Percentiles rank a stretch among this genome's conserved stretches.
Conservation (phyloP, 148 eudicot species). For the Rhododendron williamsianum region DNA sequence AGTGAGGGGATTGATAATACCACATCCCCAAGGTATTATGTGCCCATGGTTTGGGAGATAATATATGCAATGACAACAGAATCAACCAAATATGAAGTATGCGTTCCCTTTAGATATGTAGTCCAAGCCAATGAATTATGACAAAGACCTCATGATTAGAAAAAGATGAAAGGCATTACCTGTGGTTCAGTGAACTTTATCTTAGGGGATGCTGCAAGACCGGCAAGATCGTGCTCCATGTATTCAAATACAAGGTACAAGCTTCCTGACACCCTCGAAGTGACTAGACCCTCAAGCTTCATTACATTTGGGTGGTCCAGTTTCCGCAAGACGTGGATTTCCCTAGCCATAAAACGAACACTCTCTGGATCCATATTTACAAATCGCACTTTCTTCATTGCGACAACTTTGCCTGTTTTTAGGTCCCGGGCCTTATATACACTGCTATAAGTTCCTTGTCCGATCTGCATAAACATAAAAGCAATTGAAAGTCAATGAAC, state of each 20-base stretch:
- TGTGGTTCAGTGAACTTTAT: constrained; percentile 69
- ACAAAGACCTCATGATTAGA: background rate
- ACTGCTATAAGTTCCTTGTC: constrained; percentile 92
- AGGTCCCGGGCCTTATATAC: constrained; percentile 86
- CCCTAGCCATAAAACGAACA: constrained; percentile 95
- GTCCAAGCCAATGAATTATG: background rate
- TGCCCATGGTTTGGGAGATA: background rate
- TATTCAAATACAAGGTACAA: constrained; percentile 90
- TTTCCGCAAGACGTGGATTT: constrained; percentile 64
- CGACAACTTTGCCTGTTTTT: constrained; percentile 65
- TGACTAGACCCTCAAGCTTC: constrained; percentile 75
- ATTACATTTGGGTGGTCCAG: constrained; percentile 85
- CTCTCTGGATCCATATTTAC: constrained; percentile 91
- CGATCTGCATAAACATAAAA: constrained; percentile 49
- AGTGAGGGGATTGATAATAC: background rate
- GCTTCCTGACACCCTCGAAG: constrained; percentile 73
- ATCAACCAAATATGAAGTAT: background rate
- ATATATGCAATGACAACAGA: background rate
- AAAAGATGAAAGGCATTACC: constrained; percentile 32
- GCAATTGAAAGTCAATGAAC: background rate
- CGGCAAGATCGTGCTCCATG: constrained; percentile 90
- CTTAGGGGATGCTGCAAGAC: constrained; percentile 59
- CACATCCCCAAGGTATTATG: background rate
- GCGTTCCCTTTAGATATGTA: background rate
- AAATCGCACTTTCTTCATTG: constrained; percentile 85